Evolutionary conservation across 169 alveolate species (phyloP).

Genomic region (Plasmodium coatneyi): DNA sequence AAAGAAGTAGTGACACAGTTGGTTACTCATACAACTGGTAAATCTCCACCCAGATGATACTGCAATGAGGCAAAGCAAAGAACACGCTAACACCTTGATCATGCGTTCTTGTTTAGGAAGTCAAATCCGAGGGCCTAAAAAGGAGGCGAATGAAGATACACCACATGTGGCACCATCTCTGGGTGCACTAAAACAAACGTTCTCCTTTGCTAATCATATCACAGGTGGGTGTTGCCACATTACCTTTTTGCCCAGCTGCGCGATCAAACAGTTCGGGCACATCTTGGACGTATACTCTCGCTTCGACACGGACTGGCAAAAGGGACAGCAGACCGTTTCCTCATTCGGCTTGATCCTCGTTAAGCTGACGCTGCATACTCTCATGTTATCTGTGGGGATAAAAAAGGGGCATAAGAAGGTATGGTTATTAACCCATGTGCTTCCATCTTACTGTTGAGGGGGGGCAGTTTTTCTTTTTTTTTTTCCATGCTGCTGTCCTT

Average conservation of each 20-base stretch:
- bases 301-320: slow-evolving; percentile 65
- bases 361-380: slow-evolving; percentile 61
- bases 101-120: slow-evolving; percentile 59
- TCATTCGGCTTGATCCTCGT: slow-evolving; percentile 52
- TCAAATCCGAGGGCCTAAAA: slow-evolving; percentile 74
- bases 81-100: neutral
- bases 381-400: slow-evolving; percentile 6
- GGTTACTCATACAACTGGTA: neutral
- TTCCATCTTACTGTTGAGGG: neutral
- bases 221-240: neutral
- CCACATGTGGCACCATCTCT: neutral
- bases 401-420: neutral
- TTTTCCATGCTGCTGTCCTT: slow-evolving; percentile 9
- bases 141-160: neutral
- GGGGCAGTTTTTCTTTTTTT: neutral
- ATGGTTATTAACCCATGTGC: neutral
- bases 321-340: slow-evolving; percentile 42
- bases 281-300: slow-evolving; percentile 9
- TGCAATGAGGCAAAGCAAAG: neutral
- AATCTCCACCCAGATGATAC: neutral
- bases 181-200: neutral
- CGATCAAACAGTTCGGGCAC: slow-evolving; percentile 67
- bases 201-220: neutral
- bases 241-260: slow-evolving; percentile 71
- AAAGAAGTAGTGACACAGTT: neutral